Conservation (phyloP, 208 protist genomes). For the Leptomonas pyrrhocoris region DNA sequence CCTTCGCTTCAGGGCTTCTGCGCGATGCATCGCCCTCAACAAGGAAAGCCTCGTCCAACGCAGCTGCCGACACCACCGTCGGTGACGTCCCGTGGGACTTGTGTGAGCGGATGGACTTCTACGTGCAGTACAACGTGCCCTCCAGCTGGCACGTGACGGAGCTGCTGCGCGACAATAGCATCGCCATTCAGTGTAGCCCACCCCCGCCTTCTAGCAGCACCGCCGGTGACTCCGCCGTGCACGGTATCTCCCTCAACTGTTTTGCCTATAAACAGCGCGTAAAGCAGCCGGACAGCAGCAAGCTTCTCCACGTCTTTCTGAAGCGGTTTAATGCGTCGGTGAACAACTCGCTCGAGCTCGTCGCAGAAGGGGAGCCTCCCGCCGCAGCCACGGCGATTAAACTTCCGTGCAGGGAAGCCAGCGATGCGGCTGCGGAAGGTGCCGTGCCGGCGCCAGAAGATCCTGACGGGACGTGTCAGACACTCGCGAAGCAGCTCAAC, state of each 20-base stretch:
- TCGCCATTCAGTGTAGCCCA: slow-evolving; percentile 77
- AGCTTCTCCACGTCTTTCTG: slow-evolving; percentile 75
- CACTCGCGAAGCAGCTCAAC: slow-evolving; percentile 51
- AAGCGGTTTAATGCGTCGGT: slow-evolving; percentile 81
- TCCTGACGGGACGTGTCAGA: slow-evolving; percentile 37
- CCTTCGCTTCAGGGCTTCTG: slow-evolving; percentile 59
- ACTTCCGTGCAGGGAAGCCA: neutral
- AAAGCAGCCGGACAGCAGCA: slow-evolving; percentile 54
- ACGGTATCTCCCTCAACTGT: slow-evolving; percentile 81
- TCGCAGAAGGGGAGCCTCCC: slow-evolving; percentile 35
- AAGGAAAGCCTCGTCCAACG: slow-evolving; percentile 25
- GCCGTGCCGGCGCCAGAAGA: neutral
- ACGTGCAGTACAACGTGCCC: slow-evolving; percentile 80
- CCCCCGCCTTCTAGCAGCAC: slow-evolving; percentile 16
- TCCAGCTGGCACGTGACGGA: slow-evolving; percentile 70
- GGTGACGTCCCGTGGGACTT: slow-evolving; percentile 72
- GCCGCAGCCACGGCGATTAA: slow-evolving; percentile 1
- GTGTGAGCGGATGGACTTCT: slow-evolving; percentile 83
- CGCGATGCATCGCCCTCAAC: slow-evolving; percentile 25
- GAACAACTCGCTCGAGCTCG: slow-evolving; percentile 63
- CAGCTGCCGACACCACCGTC: slow-evolving; percentile 33
- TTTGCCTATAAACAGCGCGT: slow-evolving; percentile 83
- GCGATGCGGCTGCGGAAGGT: neutral
- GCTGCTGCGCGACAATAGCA: slow-evolving; percentile 68
- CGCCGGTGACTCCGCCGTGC: slow-evolving; percentile 35